phyloP scores from a whole-genome alignment of 2,329 filamentous ascomycete species.

The Uncinocarpus reesii region DNA sequence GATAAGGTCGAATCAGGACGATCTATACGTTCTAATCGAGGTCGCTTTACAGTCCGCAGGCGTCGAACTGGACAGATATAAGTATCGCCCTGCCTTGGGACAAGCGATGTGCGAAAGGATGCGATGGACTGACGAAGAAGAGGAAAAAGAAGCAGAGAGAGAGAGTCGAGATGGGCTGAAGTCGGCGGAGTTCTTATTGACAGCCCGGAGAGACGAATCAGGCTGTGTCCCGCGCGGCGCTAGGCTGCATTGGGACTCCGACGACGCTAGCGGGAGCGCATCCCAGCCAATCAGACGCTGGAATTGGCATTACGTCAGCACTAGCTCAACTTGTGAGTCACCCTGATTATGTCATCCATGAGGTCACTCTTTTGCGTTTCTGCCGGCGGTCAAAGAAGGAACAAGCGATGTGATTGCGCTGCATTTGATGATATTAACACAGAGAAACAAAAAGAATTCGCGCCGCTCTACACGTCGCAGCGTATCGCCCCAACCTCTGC shows the following conservation, averaged over 20 bases:
- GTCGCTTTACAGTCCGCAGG: no score
- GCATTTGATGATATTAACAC: not conserved
- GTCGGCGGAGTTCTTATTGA: not conserved
- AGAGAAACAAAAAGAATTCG: not conserved
- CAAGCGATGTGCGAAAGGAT: not conserved
- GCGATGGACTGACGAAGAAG: not conserved
- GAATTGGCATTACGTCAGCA: not conserved
- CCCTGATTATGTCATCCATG: conserved; percentile 6
- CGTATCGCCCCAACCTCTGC: conserved; percentile 6
- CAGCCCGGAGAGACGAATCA: conserved; percentile 11
- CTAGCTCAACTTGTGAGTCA: not conserved
- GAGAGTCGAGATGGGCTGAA: not conserved
- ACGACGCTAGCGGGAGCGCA: conserved; percentile 1
- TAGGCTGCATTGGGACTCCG: conserved; percentile 16
- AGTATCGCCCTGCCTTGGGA: no score
- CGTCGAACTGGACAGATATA: no score
- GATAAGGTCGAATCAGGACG: conserved; percentile 2
- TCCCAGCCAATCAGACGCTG: conserved; percentile 1
- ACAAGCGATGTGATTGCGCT: no score
- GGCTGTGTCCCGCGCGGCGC: not conserved
- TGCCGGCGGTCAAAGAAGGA: no score
- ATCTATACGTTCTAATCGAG: not conserved
- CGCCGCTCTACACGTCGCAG: not conserved
- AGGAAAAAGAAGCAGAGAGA: not conserved
- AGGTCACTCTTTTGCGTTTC: no score